Evolutionary conservation across 2,329 filamentous ascomycete species (phyloP).

Genomic region (Claviceps maximensis): DNA sequence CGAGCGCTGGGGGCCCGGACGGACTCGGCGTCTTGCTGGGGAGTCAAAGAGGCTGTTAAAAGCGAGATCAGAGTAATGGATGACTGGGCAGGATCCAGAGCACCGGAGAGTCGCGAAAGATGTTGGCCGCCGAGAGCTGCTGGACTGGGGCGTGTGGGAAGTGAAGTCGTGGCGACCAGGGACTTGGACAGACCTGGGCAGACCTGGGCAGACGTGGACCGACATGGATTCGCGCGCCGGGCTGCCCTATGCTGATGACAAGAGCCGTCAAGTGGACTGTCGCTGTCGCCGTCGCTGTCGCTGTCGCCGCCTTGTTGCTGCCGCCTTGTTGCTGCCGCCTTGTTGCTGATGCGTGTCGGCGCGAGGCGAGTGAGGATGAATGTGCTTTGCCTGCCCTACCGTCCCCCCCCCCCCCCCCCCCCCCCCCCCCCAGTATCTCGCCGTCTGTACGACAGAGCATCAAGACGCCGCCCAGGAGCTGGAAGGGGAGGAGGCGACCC

Average conservation of each 20-base stretch:
- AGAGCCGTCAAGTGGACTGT: conserved; percentile 2
- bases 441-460: neutral
- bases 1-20: neutral
- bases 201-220: neutral
- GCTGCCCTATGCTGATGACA: conserved; percentile 5
- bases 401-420: neutral
- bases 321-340: neutral
- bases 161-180: neutral
- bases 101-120: neutral
- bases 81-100: neutral
- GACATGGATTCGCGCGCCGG: neutral
- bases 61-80: neutral
- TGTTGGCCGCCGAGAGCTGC: neutral
- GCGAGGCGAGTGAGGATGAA: neutral
- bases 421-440: neutral
- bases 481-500: neutral
- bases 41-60: neutral
- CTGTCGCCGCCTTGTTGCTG: neutral
- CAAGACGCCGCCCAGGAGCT: neutral
- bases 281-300: neutral
- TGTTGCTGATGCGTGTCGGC: neutral
- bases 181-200: no score
- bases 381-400: neutral
- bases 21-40: neutral
- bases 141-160: neutral